A percentile compares a stretch with the other conserved stretches of the same genome.
Conservation (phyloP, 2,329 filamentous ascomycete species). For the Talaromyces sp. region DNA sequence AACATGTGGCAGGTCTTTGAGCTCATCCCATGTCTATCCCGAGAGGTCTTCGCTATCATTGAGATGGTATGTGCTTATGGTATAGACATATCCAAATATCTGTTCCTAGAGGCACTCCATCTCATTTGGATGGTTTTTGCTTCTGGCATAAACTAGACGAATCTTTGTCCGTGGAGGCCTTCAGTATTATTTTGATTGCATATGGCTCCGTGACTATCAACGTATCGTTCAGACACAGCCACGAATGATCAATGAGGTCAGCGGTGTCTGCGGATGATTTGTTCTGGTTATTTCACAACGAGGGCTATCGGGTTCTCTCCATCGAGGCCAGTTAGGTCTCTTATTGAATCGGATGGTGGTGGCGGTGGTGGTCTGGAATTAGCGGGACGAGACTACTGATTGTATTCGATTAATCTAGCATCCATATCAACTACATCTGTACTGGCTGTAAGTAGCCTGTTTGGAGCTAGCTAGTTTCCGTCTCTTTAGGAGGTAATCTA, state of each 20-base stretch:
- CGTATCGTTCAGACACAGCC: background rate
- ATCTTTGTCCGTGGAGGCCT: background rate
- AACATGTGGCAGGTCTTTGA: constrained; percentile 6
- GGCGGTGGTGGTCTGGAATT: background rate
- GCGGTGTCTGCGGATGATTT: background rate
- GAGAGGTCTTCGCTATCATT: background rate
- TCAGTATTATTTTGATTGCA: background rate
- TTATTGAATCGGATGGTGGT: background rate
- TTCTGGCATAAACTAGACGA: background rate
- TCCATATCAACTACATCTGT: background rate
- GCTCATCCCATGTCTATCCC: background rate
- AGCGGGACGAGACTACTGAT: background rate
- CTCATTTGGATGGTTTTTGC: background rate
- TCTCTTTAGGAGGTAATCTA: constrained; percentile 1
- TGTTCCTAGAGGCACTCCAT: background rate
- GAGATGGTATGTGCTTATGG: background rate
- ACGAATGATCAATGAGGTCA: background rate
- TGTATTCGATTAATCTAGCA: constrained; percentile 8
- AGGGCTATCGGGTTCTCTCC: background rate
- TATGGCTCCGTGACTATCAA: background rate
- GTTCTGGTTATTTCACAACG: background rate
- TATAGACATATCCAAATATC: background rate
- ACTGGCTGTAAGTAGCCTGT: background rate
- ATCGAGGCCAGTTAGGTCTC: background rate
- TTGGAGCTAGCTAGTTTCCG: constrained; percentile 1